Conservation (phyloP, 495 filamentous ascomycete genomes). For the Penicillium longicatenatum region DNA sequence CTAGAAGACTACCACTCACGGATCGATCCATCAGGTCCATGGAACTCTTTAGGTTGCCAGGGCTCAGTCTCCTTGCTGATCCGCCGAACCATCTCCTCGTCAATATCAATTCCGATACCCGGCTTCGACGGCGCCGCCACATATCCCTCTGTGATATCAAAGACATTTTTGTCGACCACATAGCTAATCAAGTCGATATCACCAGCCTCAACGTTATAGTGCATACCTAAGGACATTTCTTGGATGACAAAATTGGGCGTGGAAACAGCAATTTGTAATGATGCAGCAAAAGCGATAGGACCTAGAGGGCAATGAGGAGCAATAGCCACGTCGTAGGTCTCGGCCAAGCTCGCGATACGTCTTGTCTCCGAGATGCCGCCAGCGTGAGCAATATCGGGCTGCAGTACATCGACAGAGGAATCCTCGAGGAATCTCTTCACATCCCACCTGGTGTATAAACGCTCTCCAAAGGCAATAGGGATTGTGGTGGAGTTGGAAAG, state of each 20-base stretch:
- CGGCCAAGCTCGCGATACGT: constrained; percentile 71
- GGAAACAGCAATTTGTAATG: constrained; percentile 66
- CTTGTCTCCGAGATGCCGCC: constrained; percentile 78
- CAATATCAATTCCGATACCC: constrained; percentile 75
- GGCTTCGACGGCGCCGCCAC: constrained; percentile 63
- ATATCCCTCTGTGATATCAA: constrained; percentile 67
- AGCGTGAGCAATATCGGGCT: constrained; percentile 75
- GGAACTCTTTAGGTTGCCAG: constrained; percentile 65
- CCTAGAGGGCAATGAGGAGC: constrained; percentile 81
- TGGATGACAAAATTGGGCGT: constrained; percentile 78
- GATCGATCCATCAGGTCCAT: constrained; percentile 69
- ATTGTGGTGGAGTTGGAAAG: constrained; percentile 61
- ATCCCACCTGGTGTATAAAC: constrained; percentile 76
- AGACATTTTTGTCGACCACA: constrained; percentile 62
- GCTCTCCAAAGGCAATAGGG: constrained; percentile 77
- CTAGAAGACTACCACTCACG: constrained; percentile 64
- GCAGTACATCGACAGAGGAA: constrained; percentile 70
- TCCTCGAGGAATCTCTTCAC: constrained; percentile 73
- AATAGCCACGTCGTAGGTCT: constrained; percentile 77
- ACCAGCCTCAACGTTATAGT: constrained; percentile 70
- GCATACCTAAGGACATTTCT: constrained; percentile 81
- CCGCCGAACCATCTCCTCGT: constrained; percentile 64
- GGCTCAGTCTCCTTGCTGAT: constrained; percentile 55
- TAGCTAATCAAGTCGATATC: constrained; percentile 70
- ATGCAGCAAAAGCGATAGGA: constrained; percentile 75